Base-by-base conservation (phyloP, 2,329 filamentous ascomycete species). In the Beauveria australis region DNA sequence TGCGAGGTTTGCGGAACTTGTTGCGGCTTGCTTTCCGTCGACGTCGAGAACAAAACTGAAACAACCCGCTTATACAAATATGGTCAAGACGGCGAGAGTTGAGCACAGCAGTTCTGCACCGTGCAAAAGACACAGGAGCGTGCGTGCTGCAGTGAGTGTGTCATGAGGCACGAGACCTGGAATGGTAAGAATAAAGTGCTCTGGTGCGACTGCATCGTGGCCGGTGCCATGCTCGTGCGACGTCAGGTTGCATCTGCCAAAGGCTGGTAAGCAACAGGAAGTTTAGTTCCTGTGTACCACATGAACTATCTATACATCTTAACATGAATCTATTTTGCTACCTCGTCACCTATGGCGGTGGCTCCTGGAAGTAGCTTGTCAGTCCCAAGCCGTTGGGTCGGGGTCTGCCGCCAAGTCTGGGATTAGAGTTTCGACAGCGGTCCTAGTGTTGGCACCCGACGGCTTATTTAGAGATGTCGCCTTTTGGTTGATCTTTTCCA, bases 91-190 rank as follows among this genome's bases (percentile, higher is more conserved):
- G 22, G 56, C 47, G 47, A 59, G 14, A 26, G 1, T 28, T 28
- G 44, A 43, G 37, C 46, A 43, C n/a, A 49, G 33, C 28, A 58
- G 16, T 30, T 16, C 37, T 41, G 55, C 14, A 28, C 46, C 19
- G 46, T 58, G 46, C 46, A 58, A 19, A 51, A n/a, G 44, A 41
- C n/a, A 28, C 14, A 41, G 44, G 30, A 40, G 54, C 22, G 19
- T 56, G 54, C 46, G 18, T 59, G 22, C 47, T 59, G 56, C 33
- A n/a, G n/a, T n/a, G n/a, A 5, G 47, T 59, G 48, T 37, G 40
- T 19, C 56, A 18, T 52, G 56, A 51, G 24, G 47, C 47, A 59
- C 24, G 56, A 59, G 33, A 52, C 47, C 12, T 59, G 46, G 47
- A n/a, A 52, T 16, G n/a, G 37, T 33, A 26, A 40, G 22, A 28